A percentile compares a stretch with the other conserved stretches of the same genome.
These are phyloP conservation scores for Mycogone perniciosa DNA, from an alignment of 2,329 filamentous ascomycete genomes.

Conservation along the genomic window DNA sequence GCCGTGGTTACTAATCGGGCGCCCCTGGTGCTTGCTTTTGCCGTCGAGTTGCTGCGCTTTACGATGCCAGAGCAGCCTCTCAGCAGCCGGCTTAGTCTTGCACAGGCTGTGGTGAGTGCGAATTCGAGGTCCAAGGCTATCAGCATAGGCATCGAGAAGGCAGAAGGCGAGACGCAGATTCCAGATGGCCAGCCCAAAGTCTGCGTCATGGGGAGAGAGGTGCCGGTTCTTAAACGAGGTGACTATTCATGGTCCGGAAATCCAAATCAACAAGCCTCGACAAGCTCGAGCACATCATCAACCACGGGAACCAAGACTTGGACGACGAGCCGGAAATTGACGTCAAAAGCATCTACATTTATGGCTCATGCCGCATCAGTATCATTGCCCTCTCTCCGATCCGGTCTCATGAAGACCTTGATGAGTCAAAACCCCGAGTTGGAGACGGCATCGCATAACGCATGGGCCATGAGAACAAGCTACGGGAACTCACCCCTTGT, in stretches of 20 bases:
- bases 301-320: slow-evolving; percentile 29
- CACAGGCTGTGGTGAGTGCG: slow-evolving; percentile 75
- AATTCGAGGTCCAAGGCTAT: slow-evolving; percentile 74
- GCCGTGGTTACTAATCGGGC: slow-evolving; percentile 70
- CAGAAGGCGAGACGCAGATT: slow-evolving; percentile 65
- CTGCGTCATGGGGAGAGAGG: slow-evolving; percentile 64
- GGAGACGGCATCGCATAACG: slow-evolving; percentile 52
- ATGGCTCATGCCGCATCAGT: slow-evolving; percentile 43
- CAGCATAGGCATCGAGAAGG: slow-evolving; percentile 64
- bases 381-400: slow-evolving; percentile 35
- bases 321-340: slow-evolving; percentile 46
- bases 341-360: slow-evolving; percentile 50
- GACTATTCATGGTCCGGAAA: slow-evolving; percentile 50
- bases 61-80: slow-evolving; percentile 82
- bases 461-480: slow-evolving; percentile 40
- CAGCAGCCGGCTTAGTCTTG: slow-evolving; percentile 76
- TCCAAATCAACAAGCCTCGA: not conserved
- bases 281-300: slow-evolving; percentile 13
- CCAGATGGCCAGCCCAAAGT: slow-evolving; percentile 70
- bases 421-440: slow-evolving; percentile 43
- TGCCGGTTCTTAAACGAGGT: slow-evolving; percentile 70
- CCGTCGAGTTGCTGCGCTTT: slow-evolving; percentile 63
- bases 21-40: slow-evolving; percentile 75
- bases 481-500: slow-evolving; percentile 33
- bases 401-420: slow-evolving; percentile 40